These are phyloP conservation scores for Peltaster fructicola DNA, from an alignment of 2,329 filamentous ascomycete species.

Conservation along the genomic window DNA sequence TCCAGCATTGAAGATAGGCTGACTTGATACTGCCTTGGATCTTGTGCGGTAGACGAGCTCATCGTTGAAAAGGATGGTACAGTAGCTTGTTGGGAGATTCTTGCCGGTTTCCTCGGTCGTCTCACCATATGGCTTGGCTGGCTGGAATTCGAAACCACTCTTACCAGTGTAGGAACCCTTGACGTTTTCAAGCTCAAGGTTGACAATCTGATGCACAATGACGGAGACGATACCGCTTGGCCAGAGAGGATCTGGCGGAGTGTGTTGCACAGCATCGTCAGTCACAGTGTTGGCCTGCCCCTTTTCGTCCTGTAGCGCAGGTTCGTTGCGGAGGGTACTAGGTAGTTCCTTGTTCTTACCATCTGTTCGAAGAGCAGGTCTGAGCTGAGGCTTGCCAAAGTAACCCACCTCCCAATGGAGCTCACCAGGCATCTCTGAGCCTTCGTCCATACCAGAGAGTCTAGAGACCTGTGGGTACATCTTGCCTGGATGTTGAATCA, in stretches of 20 bases:
- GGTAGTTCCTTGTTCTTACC: conserved; percentile 69
- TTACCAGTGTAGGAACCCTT: conserved; percentile 68
- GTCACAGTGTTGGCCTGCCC: conserved; percentile 53
- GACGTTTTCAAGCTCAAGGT: conserved; percentile 78
- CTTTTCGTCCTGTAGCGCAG: conserved; percentile 75
- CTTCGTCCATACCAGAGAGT: conserved; percentile 65
- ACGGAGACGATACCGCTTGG: conserved; percentile 77
- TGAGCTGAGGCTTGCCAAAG: conserved; percentile 79
- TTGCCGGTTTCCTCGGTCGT: conserved; percentile 69
- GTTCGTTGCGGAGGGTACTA: conserved; percentile 51
- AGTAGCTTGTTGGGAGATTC: conserved; percentile 76
- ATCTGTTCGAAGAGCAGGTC: conserved; percentile 67
- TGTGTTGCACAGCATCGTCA: conserved; percentile 74
- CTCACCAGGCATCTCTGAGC: conserved; percentile 78
- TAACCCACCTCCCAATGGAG: conserved; percentile 93
- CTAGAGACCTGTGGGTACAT: conserved; percentile 85
- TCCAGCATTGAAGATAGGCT: conserved; percentile 93
- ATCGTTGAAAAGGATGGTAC: conserved; percentile 80
- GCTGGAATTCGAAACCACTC: conserved; percentile 75
- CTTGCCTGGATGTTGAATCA: conserved; percentile 82
- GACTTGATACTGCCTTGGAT: conserved; percentile 80
- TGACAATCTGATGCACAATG: conserved; percentile 86
- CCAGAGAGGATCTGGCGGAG: conserved; percentile 90
- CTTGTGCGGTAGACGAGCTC: conserved; percentile 85
- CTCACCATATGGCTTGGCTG: conserved; percentile 69